A percentile compares a stretch with the other conserved stretches of the same genome.
Evolutionary conservation across 2,329 filamentous ascomycete genomes (phyloP).

Genomic region (Canariomyces notabilis): DNA sequence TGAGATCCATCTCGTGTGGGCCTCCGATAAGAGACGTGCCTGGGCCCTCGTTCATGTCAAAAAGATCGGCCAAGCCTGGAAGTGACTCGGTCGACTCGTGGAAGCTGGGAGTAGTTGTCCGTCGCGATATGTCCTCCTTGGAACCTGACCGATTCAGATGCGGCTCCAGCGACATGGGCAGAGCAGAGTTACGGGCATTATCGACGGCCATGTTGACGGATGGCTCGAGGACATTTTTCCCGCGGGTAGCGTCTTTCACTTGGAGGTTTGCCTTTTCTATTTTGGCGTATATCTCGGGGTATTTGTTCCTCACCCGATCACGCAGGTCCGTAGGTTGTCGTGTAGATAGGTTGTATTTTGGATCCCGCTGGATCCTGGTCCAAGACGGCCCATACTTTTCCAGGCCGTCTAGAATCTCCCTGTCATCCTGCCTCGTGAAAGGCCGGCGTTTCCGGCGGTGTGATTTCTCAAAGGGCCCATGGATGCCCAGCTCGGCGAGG

Average conservation of each 20-base stretch:
- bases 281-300: slow-evolving; percentile 51
- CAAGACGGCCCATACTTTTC: slow-evolving; percentile 57
- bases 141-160: slow-evolving; percentile 38
- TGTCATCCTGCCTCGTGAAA: slow-evolving; percentile 59
- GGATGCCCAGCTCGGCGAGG: slow-evolving; percentile 50
- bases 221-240: slow-evolving; percentile 42
- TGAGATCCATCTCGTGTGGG: slow-evolving; percentile 58
- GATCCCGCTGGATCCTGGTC: slow-evolving; percentile 60
- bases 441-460: slow-evolving; percentile 54
- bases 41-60: slow-evolving; percentile 42
- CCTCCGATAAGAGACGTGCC: slow-evolving; percentile 37
- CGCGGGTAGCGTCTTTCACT: slow-evolving; percentile 36
- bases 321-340: slow-evolving; percentile 59
- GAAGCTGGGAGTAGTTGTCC: slow-evolving; percentile 31
- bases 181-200: slow-evolving; percentile 38
- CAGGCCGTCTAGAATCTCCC: slow-evolving; percentile 56
- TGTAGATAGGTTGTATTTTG: slow-evolving; percentile 51
- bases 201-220: slow-evolving; percentile 46
- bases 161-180: slow-evolving; percentile 38
- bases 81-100: slow-evolving; percentile 32
- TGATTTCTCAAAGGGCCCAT: slow-evolving; percentile 58
- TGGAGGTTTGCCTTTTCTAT: slow-evolving; percentile 52
- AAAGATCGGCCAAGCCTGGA: slow-evolving; percentile 31
- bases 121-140: slow-evolving; percentile 44
- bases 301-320: slow-evolving; percentile 60